These are phyloP conservation scores for Trametes coccinea DNA, from an alignment of 768 basidiomycete species.

Conservation along the genomic window DNA sequence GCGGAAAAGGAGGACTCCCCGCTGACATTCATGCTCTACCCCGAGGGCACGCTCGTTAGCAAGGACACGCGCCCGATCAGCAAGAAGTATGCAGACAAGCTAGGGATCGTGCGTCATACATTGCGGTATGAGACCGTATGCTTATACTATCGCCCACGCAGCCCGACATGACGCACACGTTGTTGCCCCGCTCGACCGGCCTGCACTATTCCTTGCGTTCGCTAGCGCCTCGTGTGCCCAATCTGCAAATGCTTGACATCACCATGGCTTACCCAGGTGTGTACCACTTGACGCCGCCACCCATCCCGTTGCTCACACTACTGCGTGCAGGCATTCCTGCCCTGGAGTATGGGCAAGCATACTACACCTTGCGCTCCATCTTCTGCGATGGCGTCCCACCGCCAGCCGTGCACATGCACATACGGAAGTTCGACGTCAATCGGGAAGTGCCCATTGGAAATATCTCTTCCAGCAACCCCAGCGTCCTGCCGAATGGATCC, in stretches of 20 bases:
- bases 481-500: conserved; percentile 30
- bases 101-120: conserved; percentile 70
- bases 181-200: conserved; percentile 92
- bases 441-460: conserved; percentile 70
- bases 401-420: conserved; percentile 83
- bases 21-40: conserved; percentile 85
- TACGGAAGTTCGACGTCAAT: conserved; percentile 74
- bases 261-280: conserved; percentile 90
- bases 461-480: conserved; percentile 41
- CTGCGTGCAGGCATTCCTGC: conserved; percentile 64
- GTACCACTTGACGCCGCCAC: conserved; percentile 7
- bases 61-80: conserved; percentile 82
- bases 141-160: conserved; percentile 32
- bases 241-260: conserved; percentile 82
- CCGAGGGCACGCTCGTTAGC: conserved; percentile 94
- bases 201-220: conserved; percentile 83
- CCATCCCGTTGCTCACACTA: neutral
- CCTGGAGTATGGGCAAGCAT: conserved; percentile 80
- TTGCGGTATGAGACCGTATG: neutral
- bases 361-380: conserved; percentile 88
- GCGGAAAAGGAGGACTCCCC: conserved; percentile 71
- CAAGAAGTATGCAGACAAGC: conserved; percentile 84
- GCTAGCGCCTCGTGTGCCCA: conserved; percentile 73
- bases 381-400: conserved; percentile 82
- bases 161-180: conserved; percentile 77